Conservation (phyloP, 2,329 filamentous ascomycete genomes). For the Fusarium sp. region DNA sequence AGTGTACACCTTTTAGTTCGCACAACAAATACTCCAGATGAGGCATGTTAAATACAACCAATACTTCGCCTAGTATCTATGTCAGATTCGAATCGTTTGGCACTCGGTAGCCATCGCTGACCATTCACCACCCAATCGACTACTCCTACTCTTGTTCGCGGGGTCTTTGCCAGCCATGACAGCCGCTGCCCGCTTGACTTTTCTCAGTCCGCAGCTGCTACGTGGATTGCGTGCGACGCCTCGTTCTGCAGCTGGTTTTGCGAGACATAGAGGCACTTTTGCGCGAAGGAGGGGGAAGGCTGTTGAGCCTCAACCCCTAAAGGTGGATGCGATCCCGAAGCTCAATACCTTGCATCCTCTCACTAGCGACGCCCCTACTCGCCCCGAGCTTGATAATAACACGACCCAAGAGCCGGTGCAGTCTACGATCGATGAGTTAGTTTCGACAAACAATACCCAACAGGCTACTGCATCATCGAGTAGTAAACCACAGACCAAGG, state of each 20-base stretch:
- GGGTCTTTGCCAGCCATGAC: constrained; percentile 63
- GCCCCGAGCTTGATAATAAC: constrained; percentile 13
- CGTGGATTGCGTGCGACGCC: constrained; percentile 59
- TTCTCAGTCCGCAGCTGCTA: constrained; percentile 77
- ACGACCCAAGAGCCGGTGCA: constrained; percentile 22
- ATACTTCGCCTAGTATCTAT: constrained; percentile 28
- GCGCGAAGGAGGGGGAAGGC: constrained; percentile 71
- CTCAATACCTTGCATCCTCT: constrained; percentile 34
- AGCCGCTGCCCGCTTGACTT: constrained; percentile 73
- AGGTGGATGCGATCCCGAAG: constrained; percentile 37
- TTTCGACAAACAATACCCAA: constrained; percentile 13
- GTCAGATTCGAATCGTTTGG: constrained; percentile 25
- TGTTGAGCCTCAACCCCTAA: constrained; percentile 64
- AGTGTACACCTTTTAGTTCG: constrained; percentile 1
- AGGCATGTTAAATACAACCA: constrained; percentile 10
- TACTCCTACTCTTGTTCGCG: constrained; percentile 10
- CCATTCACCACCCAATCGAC: neutral
- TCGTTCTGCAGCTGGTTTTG: constrained; percentile 55
- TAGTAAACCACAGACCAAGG: constrained; percentile 13
- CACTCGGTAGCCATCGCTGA: constrained; percentile 29
- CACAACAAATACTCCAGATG: neutral
- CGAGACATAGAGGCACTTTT: constrained; percentile 61
- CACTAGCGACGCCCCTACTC: constrained; percentile 28
- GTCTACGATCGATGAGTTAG: constrained; percentile 6
- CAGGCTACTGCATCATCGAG: constrained; percentile 17